Evolutionary conservation across 2,329 filamentous ascomycete genomes (phyloP), one percentile per base, ranked within the genome.

Genomic region (Phaeoacremonium minimum): DNA sequence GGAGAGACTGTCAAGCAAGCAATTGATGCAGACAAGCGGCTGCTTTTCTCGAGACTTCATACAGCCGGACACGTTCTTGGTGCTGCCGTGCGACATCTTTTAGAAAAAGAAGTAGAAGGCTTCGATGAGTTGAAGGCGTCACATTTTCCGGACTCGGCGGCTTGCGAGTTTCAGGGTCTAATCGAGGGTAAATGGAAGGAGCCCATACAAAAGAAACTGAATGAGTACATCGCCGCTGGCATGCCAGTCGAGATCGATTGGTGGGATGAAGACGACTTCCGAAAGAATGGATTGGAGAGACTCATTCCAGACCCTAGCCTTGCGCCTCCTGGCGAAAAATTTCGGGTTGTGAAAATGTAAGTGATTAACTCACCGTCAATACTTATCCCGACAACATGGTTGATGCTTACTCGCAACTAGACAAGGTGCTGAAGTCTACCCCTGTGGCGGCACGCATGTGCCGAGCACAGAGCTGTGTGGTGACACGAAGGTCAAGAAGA

Each of bases 401-500:
- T n/a, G n/a, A n/a, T n/a, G n/a, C n/a, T n/a, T n/a, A n/a, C n/a
- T n/a, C n/a, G n/a, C n/a, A n/a, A n/a, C n/a, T n/a, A n/a, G n/a
- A n/a, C n/a, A 77, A 1, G 83, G 82, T 0, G 73, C 75, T 1
- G 85, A 83, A 46, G 73, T 73, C 17, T 87, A 88, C 62, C 83
- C 84, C 2, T 88, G 85, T 55, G 85, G 84, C 7, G 84, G 84
- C 0, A 88, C 84, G 17, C 85, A 88, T 63, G 83, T 87, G 4
- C 64, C 72, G 18, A 71, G 61, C 14, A 83, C 80, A 15, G 66
- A 71, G 39, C 46, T 70, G 41, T 79, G 74, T 48, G 78, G 81
- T 1, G 70, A 72, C 52, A 77, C 78, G 5, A 73, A 63, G 4
- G 79, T 87, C 4, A 81, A 71, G 64, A 85, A 83, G 62, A 82